These are phyloP conservation scores for Ascoidea tarda DNA, from an alignment of 805 yeast genomes.

Conservation along the genomic window DNA sequence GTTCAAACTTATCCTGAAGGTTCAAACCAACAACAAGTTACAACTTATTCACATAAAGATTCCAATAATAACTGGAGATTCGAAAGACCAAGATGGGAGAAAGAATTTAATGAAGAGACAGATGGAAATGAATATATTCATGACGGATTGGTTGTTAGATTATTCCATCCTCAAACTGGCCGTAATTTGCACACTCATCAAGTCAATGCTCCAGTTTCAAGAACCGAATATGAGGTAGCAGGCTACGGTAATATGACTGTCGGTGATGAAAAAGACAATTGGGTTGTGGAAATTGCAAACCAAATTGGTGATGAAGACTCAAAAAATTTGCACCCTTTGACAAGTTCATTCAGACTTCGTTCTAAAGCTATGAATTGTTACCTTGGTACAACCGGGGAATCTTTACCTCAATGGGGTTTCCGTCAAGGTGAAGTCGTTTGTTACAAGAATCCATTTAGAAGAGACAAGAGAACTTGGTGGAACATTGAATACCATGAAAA, in stretches of 20 bases:
- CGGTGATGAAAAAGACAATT: slow-evolving; percentile 67
- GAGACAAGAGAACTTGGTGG: slow-evolving; percentile 87
- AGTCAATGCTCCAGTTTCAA: slow-evolving; percentile 46
- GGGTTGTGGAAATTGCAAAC: slow-evolving; percentile 59
- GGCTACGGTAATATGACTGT: slow-evolving; percentile 52
- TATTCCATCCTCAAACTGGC: slow-evolving; percentile 47
- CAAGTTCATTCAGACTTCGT: slow-evolving; percentile 69
- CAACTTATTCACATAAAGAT: slow-evolving; percentile 69
- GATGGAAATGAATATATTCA: slow-evolving; percentile 21
- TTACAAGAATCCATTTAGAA: slow-evolving; percentile 43
- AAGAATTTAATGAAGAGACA: slow-evolving; percentile 19
- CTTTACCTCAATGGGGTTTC: slow-evolving; percentile 95
- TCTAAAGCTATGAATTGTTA: slow-evolving; percentile 66
- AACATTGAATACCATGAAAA: slow-evolving; percentile 63
- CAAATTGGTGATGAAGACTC: slow-evolving; percentile 42
- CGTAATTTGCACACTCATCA: slow-evolving; percentile 64
- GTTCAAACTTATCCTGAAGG: slow-evolving; percentile 62
- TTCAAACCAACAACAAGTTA: slow-evolving; percentile 63
- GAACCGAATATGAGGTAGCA: slow-evolving; percentile 45
- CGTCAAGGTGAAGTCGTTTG: slow-evolving; percentile 95
- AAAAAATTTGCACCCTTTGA: slow-evolving; percentile 54
- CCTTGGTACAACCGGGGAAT: slow-evolving; percentile 66
- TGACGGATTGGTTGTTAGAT: slow-evolving; percentile 49
- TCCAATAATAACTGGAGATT: slow-evolving; percentile 56
- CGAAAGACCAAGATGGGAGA: slow-evolving; percentile 31